Evolutionary conservation across 2,329 filamentous ascomycete genomes (phyloP), one percentile per base, ranked within the genome.

Genomic region (Aspergillaceae sp.): DNA sequence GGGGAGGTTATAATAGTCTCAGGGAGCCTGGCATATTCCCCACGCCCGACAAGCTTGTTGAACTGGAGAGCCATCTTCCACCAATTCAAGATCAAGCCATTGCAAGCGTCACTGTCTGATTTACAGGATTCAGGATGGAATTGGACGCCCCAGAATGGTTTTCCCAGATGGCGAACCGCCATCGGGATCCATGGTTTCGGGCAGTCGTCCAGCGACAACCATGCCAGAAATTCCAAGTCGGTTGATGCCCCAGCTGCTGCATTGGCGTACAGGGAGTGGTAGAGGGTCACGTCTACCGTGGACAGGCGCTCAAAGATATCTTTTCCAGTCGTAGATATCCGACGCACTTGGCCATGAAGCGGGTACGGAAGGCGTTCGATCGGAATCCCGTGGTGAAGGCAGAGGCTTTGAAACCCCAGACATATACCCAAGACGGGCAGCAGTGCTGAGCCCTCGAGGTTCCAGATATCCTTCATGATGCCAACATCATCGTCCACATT

Each of bases 121-220:
- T 89, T 94, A 63, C 88, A 94, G 0, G 87, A 94, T 64, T 96
- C 89, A 0, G 89, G 89, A 59, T 95, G 89, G 57, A 92, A 95
- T 60, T 95, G 90, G n/a, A 95, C 74, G 0, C 86, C 90, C 83
- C 86, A 94, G 52, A 91, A 86, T 0, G 90, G 89, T 53, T 80
- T 83, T 1, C 52, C 59, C 11, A 62, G 67, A 62, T 94, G 88
- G 52, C 75, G 79, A 10, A 83, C 80, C 0, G 78, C 86, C 87
- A 94, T 94, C 10, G 92, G 75, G 51, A 82, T 81, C 40, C 62
- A 58, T 19, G 57, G 56, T 9, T 53, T 57, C 6, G 60, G 51
- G 7, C 65, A 60, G 52, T 77, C 74, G 9, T 63, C 57, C 30
- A 66, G 43, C n/a, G 51, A 51, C 2, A 78, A 70, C 82, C 83